phyloP scores from a whole-genome alignment of 148 eudicot genomes.

The Suaeda aralocaspica region DNA sequence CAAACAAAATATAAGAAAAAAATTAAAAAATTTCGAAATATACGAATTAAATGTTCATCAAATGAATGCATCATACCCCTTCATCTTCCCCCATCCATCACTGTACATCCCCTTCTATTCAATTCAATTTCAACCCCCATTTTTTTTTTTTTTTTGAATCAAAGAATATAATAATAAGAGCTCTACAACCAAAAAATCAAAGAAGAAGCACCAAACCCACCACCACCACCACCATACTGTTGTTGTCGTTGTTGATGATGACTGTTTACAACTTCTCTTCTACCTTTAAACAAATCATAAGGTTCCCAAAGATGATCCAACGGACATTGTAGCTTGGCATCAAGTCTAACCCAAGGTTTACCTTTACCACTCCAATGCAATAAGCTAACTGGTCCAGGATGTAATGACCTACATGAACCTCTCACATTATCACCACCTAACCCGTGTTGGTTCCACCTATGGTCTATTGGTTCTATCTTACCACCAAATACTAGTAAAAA shows the following conservation, averaged over 20 bases:
- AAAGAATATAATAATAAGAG: background rate
- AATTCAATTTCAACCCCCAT: background rate
- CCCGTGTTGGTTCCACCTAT: conserved; percentile 83
- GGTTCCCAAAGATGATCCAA: conserved; percentile 82
- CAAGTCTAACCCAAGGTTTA: conserved; percentile 79
- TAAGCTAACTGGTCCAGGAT: conserved; percentile 81
- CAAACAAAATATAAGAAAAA: background rate
- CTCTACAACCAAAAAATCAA: conserved; percentile 33
- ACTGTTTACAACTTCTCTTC: conserved; percentile 8
- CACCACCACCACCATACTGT: no score
- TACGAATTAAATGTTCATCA: conserved; percentile 14
- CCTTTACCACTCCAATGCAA: conserved; percentile 87
- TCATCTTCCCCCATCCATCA: conserved; percentile 13
- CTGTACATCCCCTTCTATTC: conserved; percentile 38
- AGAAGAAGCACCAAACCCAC: conserved; percentile 14
- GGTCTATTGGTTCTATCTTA: conserved; percentile 51
- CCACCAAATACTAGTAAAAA: conserved; percentile 68
- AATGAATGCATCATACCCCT: conserved; percentile 6
- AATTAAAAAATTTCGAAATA: background rate
- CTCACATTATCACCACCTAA: conserved; percentile 73
- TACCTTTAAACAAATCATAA: conserved; percentile 54
- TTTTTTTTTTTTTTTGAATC: background rate
- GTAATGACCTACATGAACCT: conserved; percentile 63
- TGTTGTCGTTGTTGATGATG: background rate
- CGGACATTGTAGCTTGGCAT: conserved; percentile 55